phyloP scores from a whole-genome alignment of 139 green algal genomes.

The Zygnema cylindricum region DNA sequence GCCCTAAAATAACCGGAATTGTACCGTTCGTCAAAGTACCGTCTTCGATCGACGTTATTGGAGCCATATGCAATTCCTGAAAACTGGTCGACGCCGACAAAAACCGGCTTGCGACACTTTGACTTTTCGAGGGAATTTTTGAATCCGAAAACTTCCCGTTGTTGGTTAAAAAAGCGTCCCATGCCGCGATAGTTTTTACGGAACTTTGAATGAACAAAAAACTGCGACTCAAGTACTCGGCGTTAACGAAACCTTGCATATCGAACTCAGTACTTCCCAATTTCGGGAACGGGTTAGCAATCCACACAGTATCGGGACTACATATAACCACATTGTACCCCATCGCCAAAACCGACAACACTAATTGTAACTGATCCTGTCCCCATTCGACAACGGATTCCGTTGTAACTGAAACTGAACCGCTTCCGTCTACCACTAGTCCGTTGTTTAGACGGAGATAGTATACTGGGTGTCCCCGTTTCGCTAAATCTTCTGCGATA shows the following conservation, averaged over 20 bases:
- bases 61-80: background rate
- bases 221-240: constrained; percentile 13
- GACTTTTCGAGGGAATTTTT: background rate
- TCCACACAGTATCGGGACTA: constrained; percentile 25
- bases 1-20: constrained; percentile 11
- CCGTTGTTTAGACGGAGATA: background rate
- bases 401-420: too few relatives aligned
- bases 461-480: constrained; percentile 25
- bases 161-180: background rate
- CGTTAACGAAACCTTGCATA: background rate
- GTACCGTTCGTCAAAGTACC: background rate
- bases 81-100: background rate
- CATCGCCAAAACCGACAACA: constrained; percentile 16
- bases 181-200: constrained; percentile 2
- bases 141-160: background rate
- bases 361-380: background rate
- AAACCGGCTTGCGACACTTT: background rate
- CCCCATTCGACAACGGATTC: constrained; percentile 20
- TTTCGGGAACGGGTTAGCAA: constrained; percentile 4
- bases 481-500: constrained; percentile 18
- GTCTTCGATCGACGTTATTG: background rate
- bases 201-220: constrained; percentile 20
- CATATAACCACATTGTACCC: constrained; percentile 28
- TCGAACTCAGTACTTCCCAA: constrained; percentile 8
- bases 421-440: background rate